Conservation (phyloP, 2,329 filamentous ascomycete species). For the Paradendryphiella salina region DNA sequence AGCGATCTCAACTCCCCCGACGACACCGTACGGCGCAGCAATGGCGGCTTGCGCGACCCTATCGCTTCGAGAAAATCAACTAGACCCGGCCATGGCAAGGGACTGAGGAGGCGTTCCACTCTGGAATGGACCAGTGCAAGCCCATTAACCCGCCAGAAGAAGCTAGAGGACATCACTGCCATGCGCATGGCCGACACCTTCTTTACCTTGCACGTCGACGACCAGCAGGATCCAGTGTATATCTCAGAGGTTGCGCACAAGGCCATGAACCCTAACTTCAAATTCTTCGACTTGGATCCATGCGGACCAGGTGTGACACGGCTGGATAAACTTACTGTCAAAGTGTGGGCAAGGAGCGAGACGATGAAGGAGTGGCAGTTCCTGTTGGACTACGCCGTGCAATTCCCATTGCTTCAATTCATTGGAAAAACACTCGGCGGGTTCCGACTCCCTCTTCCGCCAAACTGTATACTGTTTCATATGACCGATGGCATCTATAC, state of each 20-base stretch:
- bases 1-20: constrained; percentile 52
- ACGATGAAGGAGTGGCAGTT: constrained; percentile 61
- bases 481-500: constrained; percentile 86
- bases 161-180: constrained; percentile 72
- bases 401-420: constrained; percentile 75
- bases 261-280: constrained; percentile 90
- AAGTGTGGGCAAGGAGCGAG: constrained; percentile 70
- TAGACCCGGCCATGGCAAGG: constrained; percentile 44
- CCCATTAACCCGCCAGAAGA: constrained; percentile 68
- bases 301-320: constrained; percentile 68
- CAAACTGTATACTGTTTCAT: constrained; percentile 83
- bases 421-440: constrained; percentile 65
- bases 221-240: constrained; percentile 73
- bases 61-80: constrained; percentile 21
- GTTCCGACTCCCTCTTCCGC: constrained; percentile 73
- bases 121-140: constrained; percentile 65
- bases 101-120: constrained; percentile 60
- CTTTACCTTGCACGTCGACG: constrained; percentile 77
- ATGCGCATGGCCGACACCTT: constrained; percentile 81
- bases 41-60: constrained; percentile 27
- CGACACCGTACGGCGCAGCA: constrained; percentile 28
- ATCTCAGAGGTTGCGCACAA: constrained; percentile 79
- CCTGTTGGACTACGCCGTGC: constrained; percentile 72
- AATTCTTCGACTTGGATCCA: constrained; percentile 74
- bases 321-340: constrained; percentile 65